A percentile compares a stretch with the other conserved stretches of the same genome.
These are phyloP conservation scores for Trichoderma orchidacearum DNA, from an alignment of 495 filamentous ascomycete genomes.

Conservation along the genomic window DNA sequence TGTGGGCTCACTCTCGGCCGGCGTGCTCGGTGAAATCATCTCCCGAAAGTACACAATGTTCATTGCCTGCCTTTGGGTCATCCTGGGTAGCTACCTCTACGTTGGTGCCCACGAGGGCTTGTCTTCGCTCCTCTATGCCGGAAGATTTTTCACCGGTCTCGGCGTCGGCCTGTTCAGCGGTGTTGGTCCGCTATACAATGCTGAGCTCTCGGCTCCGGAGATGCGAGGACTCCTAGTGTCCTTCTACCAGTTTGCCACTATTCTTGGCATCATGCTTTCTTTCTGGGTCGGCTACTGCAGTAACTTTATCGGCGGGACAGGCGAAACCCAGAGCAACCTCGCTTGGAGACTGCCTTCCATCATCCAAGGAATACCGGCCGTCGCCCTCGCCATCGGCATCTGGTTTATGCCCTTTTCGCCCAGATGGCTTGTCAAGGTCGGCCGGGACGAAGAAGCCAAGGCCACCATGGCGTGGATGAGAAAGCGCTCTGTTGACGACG, in stretches of 20 bases:
- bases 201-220: constrained; percentile 14
- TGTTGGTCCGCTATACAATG: constrained; percentile 13
- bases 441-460: constrained; percentile 44
- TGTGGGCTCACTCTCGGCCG: constrained; percentile 8
- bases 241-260: constrained; percentile 13
- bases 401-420: constrained; percentile 57
- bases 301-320: constrained; percentile 16
- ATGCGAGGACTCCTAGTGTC: constrained; percentile 10
- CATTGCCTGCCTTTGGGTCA: constrained; percentile 8
- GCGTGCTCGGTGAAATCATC: constrained; percentile 10
- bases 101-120: constrained; percentile 7
- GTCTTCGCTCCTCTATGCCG: constrained; percentile 9
- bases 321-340: constrained; percentile 22
- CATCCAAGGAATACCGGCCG: constrained; percentile 29
- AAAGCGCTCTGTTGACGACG: constrained; percentile 27
- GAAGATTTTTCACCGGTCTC: constrained; percentile 11
- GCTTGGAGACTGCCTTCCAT: constrained; percentile 33
- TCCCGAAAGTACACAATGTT: constrained; percentile 13
- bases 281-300: constrained; percentile 14
- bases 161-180: constrained; percentile 10
- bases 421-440: constrained; percentile 49
- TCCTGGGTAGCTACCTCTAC: constrained; percentile 9
- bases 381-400: constrained; percentile 28
- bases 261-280: constrained; percentile 12
- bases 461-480: constrained; percentile 1